Evolutionary conservation across 441 rosid genomes (phyloP).

Genomic region (Iberis amara): DNA sequence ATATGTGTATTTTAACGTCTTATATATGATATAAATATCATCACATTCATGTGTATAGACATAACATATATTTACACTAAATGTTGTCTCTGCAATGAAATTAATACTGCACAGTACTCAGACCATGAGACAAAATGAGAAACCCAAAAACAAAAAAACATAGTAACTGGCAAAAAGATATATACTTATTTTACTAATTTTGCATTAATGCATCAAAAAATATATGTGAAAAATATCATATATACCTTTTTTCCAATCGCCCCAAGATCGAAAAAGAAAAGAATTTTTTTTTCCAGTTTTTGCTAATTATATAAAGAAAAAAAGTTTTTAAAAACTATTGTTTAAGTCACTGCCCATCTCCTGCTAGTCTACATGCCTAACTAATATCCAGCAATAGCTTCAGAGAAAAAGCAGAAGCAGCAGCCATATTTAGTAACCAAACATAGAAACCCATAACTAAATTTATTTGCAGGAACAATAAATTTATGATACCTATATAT

Average conservation of each 20-base stretch:
- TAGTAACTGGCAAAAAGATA: neutral
- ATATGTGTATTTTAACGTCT: no score
- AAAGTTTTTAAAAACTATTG: slow-evolving; percentile 2
- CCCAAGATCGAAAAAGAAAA: slow-evolving; percentile 14
- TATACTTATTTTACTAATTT: slow-evolving; percentile 12
- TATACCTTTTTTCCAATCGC: slow-evolving; percentile 24
- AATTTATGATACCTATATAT: slow-evolving; percentile 4
- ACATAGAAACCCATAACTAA: slow-evolving; percentile 28
- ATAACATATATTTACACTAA: neutral
- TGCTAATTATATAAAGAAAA: slow-evolving; percentile 7
- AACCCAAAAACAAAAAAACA: no score
- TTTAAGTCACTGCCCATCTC: slow-evolving; percentile 31
- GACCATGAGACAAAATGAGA: no score
- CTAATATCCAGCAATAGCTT: slow-evolving; percentile 34
- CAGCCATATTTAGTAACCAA: slow-evolving; percentile 19
- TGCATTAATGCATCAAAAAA: slow-evolving; percentile 8
- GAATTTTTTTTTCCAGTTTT: slow-evolving; percentile 5
- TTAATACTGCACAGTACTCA: no score
- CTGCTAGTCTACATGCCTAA: slow-evolving; percentile 32
- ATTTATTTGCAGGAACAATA: slow-evolving; percentile 21
- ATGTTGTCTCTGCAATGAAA: neutral
- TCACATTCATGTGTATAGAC: no score
- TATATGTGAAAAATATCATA: slow-evolving; percentile 19
- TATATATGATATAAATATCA: no score
- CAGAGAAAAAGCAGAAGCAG: slow-evolving; percentile 30